These are phyloP conservation scores for Clavispora fructus DNA, from an alignment of 805 yeast genomes.

Conservation along the genomic window DNA sequence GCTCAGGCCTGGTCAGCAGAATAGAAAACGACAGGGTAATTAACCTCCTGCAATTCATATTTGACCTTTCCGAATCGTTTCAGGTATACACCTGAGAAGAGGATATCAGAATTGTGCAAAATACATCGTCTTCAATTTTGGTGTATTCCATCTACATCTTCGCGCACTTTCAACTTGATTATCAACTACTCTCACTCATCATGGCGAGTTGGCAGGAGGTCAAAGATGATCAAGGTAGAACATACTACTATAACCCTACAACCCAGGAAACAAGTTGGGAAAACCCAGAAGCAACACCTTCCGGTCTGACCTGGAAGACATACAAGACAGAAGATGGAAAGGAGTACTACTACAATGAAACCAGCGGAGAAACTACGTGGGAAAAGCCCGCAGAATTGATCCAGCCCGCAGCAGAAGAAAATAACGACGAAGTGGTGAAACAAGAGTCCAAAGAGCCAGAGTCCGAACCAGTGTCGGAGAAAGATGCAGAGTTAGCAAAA, in stretches of 20 bases:
- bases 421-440: conserved; percentile 1
- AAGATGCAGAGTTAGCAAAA: conserved; percentile 18
- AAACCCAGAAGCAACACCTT: conserved; percentile 49
- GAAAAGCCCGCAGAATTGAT: conserved; percentile 56
- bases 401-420: conserved; percentile 5
- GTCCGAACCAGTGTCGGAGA: conserved; percentile 5
- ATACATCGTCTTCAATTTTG: not conserved
- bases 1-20: no score
- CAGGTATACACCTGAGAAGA: no score
- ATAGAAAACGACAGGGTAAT: no score
- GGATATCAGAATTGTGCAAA: no score
- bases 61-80: no score
- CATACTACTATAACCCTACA: conserved; percentile 62
- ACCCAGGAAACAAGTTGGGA: conserved; percentile 80
- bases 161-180: not conserved
- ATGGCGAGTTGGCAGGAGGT: conserved; percentile 56
- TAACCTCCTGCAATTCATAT: no score
- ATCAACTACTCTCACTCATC: not conserved
- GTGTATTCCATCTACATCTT: not conserved
- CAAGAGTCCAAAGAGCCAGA: conserved; percentile 2
- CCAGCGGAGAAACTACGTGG: conserved; percentile 73
- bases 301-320: conserved; percentile 32
- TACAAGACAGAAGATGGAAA: conserved; percentile 51
- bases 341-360: conserved; percentile 63
- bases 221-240: conserved; percentile 58